A percentile compares a stretch with the other conserved stretches of the same genome.
Conservation (phyloP, 1,139 yeast species). For the Petasospora fabianii region DNA sequence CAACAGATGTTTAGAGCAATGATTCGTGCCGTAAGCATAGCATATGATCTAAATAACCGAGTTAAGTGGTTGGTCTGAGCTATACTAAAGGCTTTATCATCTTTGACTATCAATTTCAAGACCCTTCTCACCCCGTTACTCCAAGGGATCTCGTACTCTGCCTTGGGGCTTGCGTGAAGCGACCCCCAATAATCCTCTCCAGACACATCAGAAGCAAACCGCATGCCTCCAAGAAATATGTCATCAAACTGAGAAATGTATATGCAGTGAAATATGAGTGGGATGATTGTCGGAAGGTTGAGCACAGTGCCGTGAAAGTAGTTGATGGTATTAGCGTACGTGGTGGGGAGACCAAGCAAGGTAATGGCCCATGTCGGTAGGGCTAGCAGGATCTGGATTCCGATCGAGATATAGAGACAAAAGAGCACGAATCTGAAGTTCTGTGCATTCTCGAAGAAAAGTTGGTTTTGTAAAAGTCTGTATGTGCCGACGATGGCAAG, state of each 20-base stretch:
- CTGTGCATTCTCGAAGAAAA: slow-evolving; percentile 13
- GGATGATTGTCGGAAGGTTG: slow-evolving; percentile 8
- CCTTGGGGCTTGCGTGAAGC: slow-evolving; percentile 1
- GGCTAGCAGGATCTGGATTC: background rate
- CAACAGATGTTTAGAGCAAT: background rate
- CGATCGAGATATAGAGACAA: slow-evolving; percentile 12
- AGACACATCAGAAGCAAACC: slow-evolving; percentile 14
- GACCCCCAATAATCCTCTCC: slow-evolving; percentile 1
- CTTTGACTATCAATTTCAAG: background rate
- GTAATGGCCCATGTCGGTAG: background rate
- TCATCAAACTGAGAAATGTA: slow-evolving; percentile 14
- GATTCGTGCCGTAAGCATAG: background rate
- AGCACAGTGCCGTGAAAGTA: slow-evolving; percentile 7
- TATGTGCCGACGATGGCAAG: slow-evolving; percentile 18
- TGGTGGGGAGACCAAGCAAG: background rate
- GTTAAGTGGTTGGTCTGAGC: slow-evolving; percentile 8
- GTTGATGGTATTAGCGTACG: background rate
- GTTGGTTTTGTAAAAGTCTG: slow-evolving; percentile 17
- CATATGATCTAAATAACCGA: slow-evolving; percentile 3
- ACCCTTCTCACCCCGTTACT: background rate
- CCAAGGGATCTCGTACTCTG: background rate
- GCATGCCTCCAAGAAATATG: slow-evolving; percentile 15
- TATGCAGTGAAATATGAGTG: slow-evolving; percentile 11
- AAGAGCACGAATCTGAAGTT: slow-evolving; percentile 13
- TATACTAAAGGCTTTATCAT: background rate